phyloP scores from a whole-genome alignment of 2,329 filamentous ascomycete species.

The Venturia nashicola region DNA sequence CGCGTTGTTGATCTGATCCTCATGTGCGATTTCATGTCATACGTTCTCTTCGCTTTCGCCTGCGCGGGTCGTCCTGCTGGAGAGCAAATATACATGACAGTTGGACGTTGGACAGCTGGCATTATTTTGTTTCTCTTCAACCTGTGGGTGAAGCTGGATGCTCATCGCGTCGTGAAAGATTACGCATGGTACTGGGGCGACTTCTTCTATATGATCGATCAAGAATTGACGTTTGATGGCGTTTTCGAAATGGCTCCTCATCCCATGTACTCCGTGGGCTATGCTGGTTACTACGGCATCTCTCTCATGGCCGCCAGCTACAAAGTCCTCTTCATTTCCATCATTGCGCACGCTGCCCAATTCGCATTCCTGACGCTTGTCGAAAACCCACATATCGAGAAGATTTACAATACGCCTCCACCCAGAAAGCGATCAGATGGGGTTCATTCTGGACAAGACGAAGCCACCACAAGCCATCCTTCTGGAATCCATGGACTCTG shows the following conservation, averaged over 20 bases:
- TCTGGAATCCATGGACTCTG: constrained; percentile 70
- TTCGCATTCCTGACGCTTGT: constrained; percentile 85
- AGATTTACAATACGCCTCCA: constrained; percentile 80
- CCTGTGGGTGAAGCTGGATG: constrained; percentile 96
- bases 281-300: constrained; percentile 95
- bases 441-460: constrained; percentile 25
- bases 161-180: constrained; percentile 94
- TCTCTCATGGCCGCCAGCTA: constrained; percentile 98
- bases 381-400: constrained; percentile 96
- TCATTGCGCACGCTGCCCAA: constrained; percentile 85
- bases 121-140: constrained; percentile 81
- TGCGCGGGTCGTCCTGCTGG: constrained; percentile 64
- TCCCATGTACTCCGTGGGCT: constrained; percentile 97
- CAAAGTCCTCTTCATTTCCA: constrained; percentile 92
- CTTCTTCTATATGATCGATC: constrained; percentile 97
- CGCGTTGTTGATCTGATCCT: constrained; percentile 91
- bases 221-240: constrained; percentile 94
- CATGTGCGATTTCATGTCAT: constrained; percentile 97
- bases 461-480: constrained; percentile 34
- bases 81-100: constrained; percentile 57
- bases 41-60: constrained; percentile 88
- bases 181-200: constrained; percentile 99
- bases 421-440: constrained; percentile 46
- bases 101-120: constrained; percentile 67
- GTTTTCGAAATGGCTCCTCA: constrained; percentile 99